phyloP scores from a whole-genome alignment of 2,329 filamentous ascomycete species.

The Chaetomiaceae sp. region DNA sequence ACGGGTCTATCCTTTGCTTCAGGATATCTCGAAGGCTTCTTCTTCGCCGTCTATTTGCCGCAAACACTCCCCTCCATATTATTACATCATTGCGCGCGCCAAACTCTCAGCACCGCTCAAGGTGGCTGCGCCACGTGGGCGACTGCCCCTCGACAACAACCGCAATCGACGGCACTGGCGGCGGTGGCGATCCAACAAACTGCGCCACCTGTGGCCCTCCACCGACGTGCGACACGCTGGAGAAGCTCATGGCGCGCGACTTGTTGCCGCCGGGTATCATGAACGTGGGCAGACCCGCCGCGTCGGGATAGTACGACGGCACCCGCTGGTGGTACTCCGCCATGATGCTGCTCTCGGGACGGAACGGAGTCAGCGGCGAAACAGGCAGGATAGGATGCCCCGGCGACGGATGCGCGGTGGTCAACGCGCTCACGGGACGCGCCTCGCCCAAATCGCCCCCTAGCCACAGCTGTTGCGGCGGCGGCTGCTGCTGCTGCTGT shows the following conservation, averaged over 20 bases:
- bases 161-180: background rate
- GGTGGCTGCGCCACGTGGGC: background rate
- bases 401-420: slow-evolving; percentile 1
- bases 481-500: slow-evolving; percentile 5
- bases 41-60: too few species aligned
- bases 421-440: slow-evolving; percentile 13
- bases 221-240: slow-evolving; percentile 1
- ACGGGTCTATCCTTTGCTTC: background rate
- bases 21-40: background rate
- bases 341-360: slow-evolving; percentile 1
- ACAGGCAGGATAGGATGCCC: slow-evolving; percentile 13
- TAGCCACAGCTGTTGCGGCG: background rate
- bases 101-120: background rate
- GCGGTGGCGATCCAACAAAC: slow-evolving; percentile 8
- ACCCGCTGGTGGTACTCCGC: background rate
- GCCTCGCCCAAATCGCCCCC: background rate
- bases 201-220: slow-evolving; percentile 1
- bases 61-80: background rate
- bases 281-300: slow-evolving; percentile 13
- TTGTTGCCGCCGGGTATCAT: slow-evolving; percentile 21
- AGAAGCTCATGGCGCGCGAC: slow-evolving; percentile 18
- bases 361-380: slow-evolving; percentile 11
- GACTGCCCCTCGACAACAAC: slow-evolving; percentile 5
- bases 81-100: background rate
- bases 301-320: slow-evolving; percentile 2